Base-by-base conservation (phyloP, 257 asterid genomes). In the Haberlea rhodopensis region DNA sequence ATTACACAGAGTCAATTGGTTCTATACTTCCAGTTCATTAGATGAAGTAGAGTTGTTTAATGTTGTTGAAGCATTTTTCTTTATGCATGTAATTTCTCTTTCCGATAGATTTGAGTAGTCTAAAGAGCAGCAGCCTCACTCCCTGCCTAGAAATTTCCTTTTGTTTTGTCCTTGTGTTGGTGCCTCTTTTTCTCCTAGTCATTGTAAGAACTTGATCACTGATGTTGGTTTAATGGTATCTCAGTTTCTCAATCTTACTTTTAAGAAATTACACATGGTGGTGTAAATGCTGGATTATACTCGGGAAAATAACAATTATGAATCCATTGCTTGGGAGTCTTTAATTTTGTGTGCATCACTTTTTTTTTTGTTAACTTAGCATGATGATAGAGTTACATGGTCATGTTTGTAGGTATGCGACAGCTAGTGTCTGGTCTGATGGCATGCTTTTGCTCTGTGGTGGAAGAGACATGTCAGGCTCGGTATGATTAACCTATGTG, bases 361-460 rank as follows among this genome's bases (percentile, higher is more conserved):
- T 9, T 34, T 40, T 13, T 0, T 1, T 40, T 40, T 40, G 48
- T 13, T 13, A n/a, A 13, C 4, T 40, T 2, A n/a, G 13, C 48
- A 3, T 40, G 48, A 56, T 69, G 21, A 69, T n/a, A 28, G 20
- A 46, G 21, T 56, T 23, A 63, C 32, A 34, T 69, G 54, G 64
- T 52, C 23, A 71, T 74, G 68, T 53, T 57, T 77, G 74, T 76
- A 94, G 99, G 99, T 90, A 94, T 82, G 99, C 99, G 57, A 94
- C 97, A 23, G 99, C 91, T 65, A 88, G 99, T 86, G 95, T 97
- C 53, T 88, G 99, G 68, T 86, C 99, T 18, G 99, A 94, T 69
- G 99, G 99, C 73, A 90, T 94, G 99, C 83, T 94, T 86, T 79
- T 94, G 87, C 96, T 94, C 65, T 94, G 97, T 70, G 97, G 99